phyloP scores from a whole-genome alignment of 345 rosid genomes.

The Populus pruinosa region DNA sequence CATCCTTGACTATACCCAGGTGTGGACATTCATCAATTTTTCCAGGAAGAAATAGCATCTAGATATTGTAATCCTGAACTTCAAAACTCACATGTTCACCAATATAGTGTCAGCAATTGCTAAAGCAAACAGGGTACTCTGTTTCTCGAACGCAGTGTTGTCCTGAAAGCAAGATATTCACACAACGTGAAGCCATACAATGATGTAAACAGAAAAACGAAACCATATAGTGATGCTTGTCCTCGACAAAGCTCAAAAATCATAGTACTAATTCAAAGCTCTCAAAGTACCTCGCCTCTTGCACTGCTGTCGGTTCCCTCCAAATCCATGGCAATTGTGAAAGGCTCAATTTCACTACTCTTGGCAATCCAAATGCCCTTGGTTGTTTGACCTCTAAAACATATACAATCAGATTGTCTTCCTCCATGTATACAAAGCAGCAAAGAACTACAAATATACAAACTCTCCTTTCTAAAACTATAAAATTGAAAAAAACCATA shows the following conservation, averaged over 20 bases:
- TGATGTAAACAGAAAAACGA: not conserved
- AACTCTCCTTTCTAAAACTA: conserved; percentile 12
- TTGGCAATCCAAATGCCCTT: not conserved
- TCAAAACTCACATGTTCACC: not conserved
- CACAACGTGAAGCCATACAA: not conserved
- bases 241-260: not conserved
- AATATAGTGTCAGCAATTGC: conserved; percentile 17
- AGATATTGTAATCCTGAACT: not conserved
- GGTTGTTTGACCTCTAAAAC: not conserved
- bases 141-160: conserved; percentile 76
- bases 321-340: conserved; percentile 58
- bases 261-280: not conserved
- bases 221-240: not conserved
- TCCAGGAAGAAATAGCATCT: not conserved
- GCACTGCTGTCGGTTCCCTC: not conserved
- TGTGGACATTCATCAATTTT: not conserved
- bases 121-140: conserved; percentile 59
- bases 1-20: not conserved
- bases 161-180: conserved; percentile 40
- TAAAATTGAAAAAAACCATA: not conserved
- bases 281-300: not conserved
- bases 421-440: not conserved
- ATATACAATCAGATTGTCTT: not conserved
- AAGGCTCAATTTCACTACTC: conserved; percentile 58
- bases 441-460: not conserved